Conservation (phyloP, 2,329 filamentous ascomycete species). For the Tetracladium maxilliforme region DNA sequence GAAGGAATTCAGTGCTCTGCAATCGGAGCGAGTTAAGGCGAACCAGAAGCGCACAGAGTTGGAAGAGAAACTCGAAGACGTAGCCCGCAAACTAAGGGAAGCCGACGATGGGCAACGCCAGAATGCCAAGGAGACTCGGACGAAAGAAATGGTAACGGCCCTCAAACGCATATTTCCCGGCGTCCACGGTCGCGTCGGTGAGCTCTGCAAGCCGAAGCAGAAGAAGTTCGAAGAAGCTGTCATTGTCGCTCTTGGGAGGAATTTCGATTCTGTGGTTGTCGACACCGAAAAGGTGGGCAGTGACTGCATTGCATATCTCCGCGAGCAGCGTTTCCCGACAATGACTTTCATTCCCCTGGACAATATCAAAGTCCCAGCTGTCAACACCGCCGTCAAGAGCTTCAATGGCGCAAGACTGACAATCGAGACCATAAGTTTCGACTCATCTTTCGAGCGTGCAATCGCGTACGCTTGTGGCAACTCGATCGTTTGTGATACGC, state of each 20-base stretch:
- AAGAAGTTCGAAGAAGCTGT: slow-evolving; percentile 94
- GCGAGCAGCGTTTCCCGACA: slow-evolving; percentile 73
- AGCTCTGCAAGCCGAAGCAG: slow-evolving; percentile 90
- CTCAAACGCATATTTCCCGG: slow-evolving; percentile 86
- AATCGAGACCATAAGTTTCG: slow-evolving; percentile 93
- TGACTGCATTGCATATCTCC: slow-evolving; percentile 88
- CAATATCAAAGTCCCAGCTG: slow-evolving; percentile 87
- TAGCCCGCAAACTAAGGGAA: slow-evolving; percentile 66
- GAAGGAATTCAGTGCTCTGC: slow-evolving; percentile 74
- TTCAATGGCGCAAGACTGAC: slow-evolving; percentile 76
- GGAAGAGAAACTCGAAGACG: slow-evolving; percentile 79
- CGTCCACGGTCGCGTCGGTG: slow-evolving; percentile 78
- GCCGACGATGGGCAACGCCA: slow-evolving; percentile 77
- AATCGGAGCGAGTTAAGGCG: slow-evolving; percentile 69
- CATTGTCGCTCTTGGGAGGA: slow-evolving; percentile 77
- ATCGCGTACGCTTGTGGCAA: slow-evolving; percentile 93
- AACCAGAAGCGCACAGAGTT: slow-evolving; percentile 76
- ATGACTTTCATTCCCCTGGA: slow-evolving; percentile 94
- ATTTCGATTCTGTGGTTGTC: slow-evolving; percentile 90
- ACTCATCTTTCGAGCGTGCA: slow-evolving; percentile 73
- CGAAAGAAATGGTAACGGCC: slow-evolving; percentile 71
- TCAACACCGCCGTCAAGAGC: slow-evolving; percentile 83
- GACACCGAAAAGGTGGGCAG: slow-evolving; percentile 90
- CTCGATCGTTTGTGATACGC: slow-evolving; percentile 82
- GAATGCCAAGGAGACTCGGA: slow-evolving; percentile 63